phyloP scores from a whole-genome alignment of 176 grass and related monocot species.

The Zoysia japonica region DNA sequence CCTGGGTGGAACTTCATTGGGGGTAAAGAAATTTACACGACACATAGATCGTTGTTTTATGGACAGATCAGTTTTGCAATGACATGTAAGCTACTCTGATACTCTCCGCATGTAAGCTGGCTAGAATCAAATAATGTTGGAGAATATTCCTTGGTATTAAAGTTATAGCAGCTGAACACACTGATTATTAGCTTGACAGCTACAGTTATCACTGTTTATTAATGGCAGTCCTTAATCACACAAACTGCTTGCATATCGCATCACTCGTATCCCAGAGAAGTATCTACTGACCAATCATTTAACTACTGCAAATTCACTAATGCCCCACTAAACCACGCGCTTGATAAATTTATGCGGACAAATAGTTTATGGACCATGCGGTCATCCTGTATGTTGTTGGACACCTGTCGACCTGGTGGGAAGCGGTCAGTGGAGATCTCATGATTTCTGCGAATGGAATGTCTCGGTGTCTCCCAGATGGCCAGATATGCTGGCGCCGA shows the following conservation, averaged over 20 bases:
- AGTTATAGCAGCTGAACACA: background rate
- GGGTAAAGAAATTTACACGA: too few relatives aligned
- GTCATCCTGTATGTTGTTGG: background rate
- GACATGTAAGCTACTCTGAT: too few relatives aligned
- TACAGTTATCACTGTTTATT: conserved; percentile 3
- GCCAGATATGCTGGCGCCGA: conserved; percentile 1
- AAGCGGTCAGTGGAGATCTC: background rate
- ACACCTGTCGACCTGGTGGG: conserved; percentile 3
- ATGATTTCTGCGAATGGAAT: background rate
- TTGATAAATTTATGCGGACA: background rate
- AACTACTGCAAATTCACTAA: conserved; percentile 21
- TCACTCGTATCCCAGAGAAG: background rate
- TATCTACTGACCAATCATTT: conserved; percentile 14
- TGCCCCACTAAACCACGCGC: conserved; percentile 16
- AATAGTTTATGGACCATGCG: background rate
- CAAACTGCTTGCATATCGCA: too few relatives aligned
- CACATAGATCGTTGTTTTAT: too few relatives aligned
- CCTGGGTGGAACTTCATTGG: too few relatives aligned
- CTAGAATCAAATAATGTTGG: background rate
- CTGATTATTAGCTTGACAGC: conserved; percentile 5
- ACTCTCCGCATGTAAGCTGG: background rate
- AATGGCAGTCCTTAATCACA: background rate
- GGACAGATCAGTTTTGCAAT: too few relatives aligned
- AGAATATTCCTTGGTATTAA: conserved; percentile 4
- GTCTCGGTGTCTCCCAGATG: background rate